These are phyloP conservation scores for Dryas drummondii DNA, from an alignment of 306 rosid genomes.

Conservation along the genomic window DNA sequence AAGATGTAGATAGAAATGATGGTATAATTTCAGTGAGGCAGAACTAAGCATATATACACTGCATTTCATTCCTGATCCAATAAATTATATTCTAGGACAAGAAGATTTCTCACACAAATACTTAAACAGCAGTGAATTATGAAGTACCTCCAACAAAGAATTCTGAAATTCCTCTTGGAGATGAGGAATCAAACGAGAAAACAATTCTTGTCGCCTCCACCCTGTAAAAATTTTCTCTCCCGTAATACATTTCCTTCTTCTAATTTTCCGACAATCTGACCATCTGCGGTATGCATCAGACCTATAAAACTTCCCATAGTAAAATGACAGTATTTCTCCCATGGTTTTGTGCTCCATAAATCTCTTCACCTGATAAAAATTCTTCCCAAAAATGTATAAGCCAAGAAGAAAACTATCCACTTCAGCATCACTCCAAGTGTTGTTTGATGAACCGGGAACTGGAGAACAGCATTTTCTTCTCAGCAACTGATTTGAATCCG, in stretches of 20 bases:
- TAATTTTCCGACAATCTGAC: conserved; percentile 54
- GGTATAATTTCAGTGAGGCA: conserved; percentile 6
- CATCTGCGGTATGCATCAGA: conserved; percentile 59
- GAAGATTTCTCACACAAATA: conserved; percentile 6
- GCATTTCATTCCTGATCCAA: neutral
- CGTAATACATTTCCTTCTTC: conserved; percentile 49
- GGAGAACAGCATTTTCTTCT: conserved; percentile 28
- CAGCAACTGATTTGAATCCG: conserved; percentile 14
- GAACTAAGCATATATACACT: conserved; percentile 13
- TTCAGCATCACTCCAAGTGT: conserved; percentile 61
- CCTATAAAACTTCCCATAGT: conserved; percentile 73
- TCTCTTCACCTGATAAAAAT: conserved; percentile 50
- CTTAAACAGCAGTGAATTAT: conserved; percentile 6
- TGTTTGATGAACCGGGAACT: conserved; percentile 43
- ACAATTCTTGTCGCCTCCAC: conserved; percentile 59
- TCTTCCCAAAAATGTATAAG: conserved; percentile 75
- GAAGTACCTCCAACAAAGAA: conserved; percentile 58
- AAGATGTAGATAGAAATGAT: neutral
- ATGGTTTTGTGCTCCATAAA: conserved; percentile 54
- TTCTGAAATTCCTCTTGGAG: conserved; percentile 50
- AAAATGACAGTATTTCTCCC: conserved; percentile 67
- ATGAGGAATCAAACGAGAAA: conserved; percentile 61
- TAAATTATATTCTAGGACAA: neutral
- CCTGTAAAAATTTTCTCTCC: conserved; percentile 67
- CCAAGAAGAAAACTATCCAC: conserved; percentile 62